Conservation (phyloP, 305 asterid genomes). For the Fraxinus ornus region DNA sequence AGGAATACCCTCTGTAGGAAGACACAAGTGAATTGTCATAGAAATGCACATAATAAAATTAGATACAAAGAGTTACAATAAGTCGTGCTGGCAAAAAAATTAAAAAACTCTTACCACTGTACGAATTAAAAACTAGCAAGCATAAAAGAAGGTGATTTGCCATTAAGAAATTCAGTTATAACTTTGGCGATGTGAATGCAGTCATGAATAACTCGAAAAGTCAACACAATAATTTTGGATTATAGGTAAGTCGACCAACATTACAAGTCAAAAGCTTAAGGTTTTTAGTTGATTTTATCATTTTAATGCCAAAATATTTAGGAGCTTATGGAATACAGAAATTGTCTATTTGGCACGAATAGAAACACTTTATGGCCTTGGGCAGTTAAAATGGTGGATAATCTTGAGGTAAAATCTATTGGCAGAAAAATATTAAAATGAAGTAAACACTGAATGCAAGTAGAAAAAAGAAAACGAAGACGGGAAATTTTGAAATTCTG, state of each 20-base stretch:
- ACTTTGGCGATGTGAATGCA: background rate
- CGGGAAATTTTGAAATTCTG: background rate
- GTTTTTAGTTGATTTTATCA: background rate
- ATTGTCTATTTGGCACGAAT: background rate
- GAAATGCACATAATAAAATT: slow-evolving; percentile 1
- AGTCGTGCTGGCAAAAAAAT: background rate
- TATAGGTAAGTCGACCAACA: background rate
- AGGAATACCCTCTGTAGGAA: slow-evolving; percentile 89
- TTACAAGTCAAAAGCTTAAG: background rate
- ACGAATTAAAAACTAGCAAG: background rate
- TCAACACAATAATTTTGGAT: background rate
- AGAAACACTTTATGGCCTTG: background rate
- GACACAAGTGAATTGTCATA: slow-evolving; percentile 27
- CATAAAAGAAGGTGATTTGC: background rate
- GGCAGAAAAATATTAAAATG: background rate
- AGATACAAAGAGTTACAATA: slow-evolving; percentile 1
- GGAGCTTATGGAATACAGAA: background rate
- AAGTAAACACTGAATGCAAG: background rate
- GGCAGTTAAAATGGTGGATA: background rate
- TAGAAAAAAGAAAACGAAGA: background rate
- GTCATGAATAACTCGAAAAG: background rate
- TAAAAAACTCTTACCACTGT: background rate
- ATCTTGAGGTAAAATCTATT: background rate
- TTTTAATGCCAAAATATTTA: background rate
- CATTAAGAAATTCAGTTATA: background rate